phyloP scores from a whole-genome alignment of 2,329 filamentous ascomycete species.

The Paecilomyces niveus region DNA sequence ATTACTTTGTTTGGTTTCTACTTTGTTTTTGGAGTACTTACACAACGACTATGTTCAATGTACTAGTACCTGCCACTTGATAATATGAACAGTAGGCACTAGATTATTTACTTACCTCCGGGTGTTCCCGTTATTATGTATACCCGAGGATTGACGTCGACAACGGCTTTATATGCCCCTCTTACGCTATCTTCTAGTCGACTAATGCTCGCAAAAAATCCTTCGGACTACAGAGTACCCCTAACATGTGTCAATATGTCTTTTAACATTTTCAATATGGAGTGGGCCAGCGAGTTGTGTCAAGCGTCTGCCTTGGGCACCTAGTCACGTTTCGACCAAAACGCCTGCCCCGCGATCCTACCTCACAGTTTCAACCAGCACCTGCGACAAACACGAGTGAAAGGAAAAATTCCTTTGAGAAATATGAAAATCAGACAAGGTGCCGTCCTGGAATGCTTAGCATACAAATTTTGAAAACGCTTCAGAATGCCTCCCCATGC shows the following conservation, averaged over 20 bases:
- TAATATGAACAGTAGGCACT: no score
- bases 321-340: background rate
- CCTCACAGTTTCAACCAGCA: background rate
- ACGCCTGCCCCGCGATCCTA: background rate
- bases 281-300: background rate
- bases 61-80: no score
- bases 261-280: background rate
- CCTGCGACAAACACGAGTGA: background rate
- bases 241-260: background rate
- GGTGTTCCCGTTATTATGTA: no score
- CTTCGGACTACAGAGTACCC: background rate
- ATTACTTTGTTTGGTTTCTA: no score
- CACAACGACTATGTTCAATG: no score
- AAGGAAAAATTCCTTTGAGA: background rate
- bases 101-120: no score
- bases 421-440: background rate
- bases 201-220: background rate
- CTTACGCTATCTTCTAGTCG: no score
- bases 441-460: background rate
- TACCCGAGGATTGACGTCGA: no score
- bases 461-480: background rate
- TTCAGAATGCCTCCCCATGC: background rate
- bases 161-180: no score
- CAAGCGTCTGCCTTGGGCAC: background rate
- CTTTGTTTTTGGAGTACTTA: no score